Evolutionary conservation across 495 filamentous ascomycete species (phyloP).

Genomic region (Pyrenula massariospora): DNA sequence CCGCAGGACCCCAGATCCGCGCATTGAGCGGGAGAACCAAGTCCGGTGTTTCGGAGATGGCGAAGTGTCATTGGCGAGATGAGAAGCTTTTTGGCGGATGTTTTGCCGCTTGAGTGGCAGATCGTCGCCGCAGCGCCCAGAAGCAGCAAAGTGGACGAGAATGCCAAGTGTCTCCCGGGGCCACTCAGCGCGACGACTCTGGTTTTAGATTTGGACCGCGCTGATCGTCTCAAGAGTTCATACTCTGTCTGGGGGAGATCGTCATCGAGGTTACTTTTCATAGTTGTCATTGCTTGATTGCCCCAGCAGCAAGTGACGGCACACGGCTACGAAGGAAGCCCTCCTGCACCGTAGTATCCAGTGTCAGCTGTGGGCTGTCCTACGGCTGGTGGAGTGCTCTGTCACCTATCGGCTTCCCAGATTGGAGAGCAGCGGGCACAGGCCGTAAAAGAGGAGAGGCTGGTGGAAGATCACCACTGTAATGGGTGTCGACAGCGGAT

Average conservation of each 20-base stretch:
- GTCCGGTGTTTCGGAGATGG: background rate
- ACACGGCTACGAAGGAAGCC: background rate
- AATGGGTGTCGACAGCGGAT: background rate
- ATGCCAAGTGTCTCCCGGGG: background rate
- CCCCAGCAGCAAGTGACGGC: background rate
- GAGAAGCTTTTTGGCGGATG: background rate
- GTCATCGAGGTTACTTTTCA: background rate
- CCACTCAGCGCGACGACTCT: background rate
- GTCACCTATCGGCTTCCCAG: slow-evolving; percentile 4
- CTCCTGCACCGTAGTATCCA: background rate
- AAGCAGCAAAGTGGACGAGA: background rate
- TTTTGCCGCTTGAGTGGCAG: background rate
- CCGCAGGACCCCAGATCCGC: background rate
- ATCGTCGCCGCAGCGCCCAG: background rate
- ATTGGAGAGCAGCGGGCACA: background rate
- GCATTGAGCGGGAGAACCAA: background rate
- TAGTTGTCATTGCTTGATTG: background rate
- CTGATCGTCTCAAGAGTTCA: background rate
- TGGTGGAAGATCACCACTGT: background rate
- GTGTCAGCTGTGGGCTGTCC: background rate
- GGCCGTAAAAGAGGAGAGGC: background rate
- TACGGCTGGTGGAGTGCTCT: background rate
- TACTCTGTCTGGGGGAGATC: background rate
- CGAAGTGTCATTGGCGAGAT: background rate
- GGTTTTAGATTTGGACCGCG: background rate